Base-by-base conservation (phyloP, 148 eudicot genomes). In the Tetragonia tetragonoides region DNA sequence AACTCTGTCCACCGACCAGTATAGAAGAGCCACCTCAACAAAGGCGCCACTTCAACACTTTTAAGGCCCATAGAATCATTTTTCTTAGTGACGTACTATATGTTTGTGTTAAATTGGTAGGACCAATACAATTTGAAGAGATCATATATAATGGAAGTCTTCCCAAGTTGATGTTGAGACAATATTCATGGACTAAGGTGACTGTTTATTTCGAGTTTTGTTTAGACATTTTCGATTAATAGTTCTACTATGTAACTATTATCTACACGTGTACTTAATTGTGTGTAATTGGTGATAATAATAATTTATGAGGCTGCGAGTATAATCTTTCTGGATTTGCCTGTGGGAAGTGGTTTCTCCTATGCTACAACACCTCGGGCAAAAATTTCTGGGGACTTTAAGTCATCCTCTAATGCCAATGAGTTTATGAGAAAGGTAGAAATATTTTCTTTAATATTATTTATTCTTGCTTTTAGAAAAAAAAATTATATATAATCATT, bases 131-230 rank as follows among this genome's bases (percentile, higher is more conserved):
- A 21, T 82, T 90, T 61, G 79, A 78, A 62, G 84, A 69, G 28
- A 70, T 53, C 57, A 62, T 69, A 66, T 79, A 78, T 28, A 34
- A 70, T 80, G 88, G 83, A 14, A 78, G 67, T 61, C 60, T 85
- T 51, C 89, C 91, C 7, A 83, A 38, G 7, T 65, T 90, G 78
- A 59, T 79, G 28, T 75, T 75, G 54, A 81, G 86, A 76, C 71
- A 84, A 66, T 40, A 88, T 65, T 77, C 93, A 41, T 90, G 93
- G 93, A 82, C 93, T 53, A 85, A 90, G 89, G 91, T 88, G 63
- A 41, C 7, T 24, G 7, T 0, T 28, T 2, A 44, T 53, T 12
- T 7, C 20, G 44, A 14, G 41, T 53, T 18, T 9, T 2, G 6
- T 5, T 44, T 44, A 5, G 7, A 44, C 47, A 5, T 9, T 5